These are phyloP conservation scores for Phytophthora ohioensis DNA, from an alignment of 352 stramenopile species.

Conservation along the genomic window DNA sequence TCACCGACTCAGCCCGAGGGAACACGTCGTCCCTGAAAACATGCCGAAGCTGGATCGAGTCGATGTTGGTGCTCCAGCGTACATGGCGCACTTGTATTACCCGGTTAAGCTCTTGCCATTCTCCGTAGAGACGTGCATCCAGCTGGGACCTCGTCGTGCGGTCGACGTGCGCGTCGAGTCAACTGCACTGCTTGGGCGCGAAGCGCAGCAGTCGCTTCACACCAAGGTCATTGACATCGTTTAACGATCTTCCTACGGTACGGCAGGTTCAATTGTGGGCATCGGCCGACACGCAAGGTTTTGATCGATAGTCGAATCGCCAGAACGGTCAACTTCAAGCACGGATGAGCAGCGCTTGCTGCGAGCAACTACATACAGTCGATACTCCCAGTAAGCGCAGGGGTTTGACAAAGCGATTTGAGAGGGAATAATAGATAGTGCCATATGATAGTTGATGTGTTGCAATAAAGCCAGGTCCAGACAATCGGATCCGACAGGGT, in stretches of 20 bases:
- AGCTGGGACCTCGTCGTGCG: slow-evolving; percentile 3
- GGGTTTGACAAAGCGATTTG: too few species aligned
- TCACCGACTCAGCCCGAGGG: neutral
- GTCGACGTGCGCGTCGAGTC: slow-evolving; percentile 1
- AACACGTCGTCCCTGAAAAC: too few species aligned
- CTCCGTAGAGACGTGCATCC: neutral
- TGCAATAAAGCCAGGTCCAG: too few species aligned
- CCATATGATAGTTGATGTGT: too few species aligned
- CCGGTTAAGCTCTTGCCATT: neutral
- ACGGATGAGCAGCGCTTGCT: slow-evolving; percentile 15
- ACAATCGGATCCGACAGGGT: too few species aligned
- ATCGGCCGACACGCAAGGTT: slow-evolving; percentile 39
- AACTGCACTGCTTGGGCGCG: slow-evolving; percentile 10
- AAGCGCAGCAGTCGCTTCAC: neutral
- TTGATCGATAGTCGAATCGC: slow-evolving; percentile 22
- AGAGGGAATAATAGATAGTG: too few species aligned
- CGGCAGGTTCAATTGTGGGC: slow-evolving; percentile 21
- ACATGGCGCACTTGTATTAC: neutral
- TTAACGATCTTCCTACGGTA: slow-evolving; percentile 19
- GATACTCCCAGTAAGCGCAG: too few species aligned
- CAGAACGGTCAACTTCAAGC: slow-evolving; percentile 36
- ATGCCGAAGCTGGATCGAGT: too few species aligned
- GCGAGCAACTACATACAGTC: too few species aligned
- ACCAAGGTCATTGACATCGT: neutral
- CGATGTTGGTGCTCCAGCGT: neutral